Evolutionary conservation across 2,329 filamentous ascomycete species (phyloP), one percentile per base, ranked within the genome.

Genomic region (Phialophora expanda): DNA sequence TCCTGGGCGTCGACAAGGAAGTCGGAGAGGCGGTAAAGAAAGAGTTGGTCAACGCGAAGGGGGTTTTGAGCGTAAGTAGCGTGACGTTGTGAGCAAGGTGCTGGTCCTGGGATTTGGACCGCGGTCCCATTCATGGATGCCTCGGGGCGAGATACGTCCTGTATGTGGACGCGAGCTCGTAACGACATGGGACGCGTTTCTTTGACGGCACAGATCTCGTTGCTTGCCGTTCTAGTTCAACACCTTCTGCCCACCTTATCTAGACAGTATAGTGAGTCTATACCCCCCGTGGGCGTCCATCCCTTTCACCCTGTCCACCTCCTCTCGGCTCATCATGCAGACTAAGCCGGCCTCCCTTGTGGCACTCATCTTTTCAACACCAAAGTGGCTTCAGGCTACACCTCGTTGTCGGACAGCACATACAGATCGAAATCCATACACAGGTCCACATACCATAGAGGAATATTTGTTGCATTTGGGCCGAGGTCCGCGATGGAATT

Each of bases 1-100:
- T 94, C 72, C 72, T 94, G 58, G 90, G 91, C 0, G 87, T 94
- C 9, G 88, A 90, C 73, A 85, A 86, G 2, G 81, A 83, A 3
- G 87, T 93, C 20, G 84, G 83, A 0, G 83, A 84, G 61, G 83
- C 86, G 63, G 82, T 86, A 14, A 78, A 82, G 34, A 78, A 80
- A 72, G 78, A 79, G 32, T 72, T 87, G 69, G 79, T 85, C 59
- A 78, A 76, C 6, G 77, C 78, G 11, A 79, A 84, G 46, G 85
- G 84, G 0, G 81, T 86, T 14, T 72, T 86, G 69, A 84, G 83
- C 74, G 84, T 82, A 1, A 82, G 78, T 70, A 78, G 83, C 67
- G 81, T 87, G 34, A 81, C 77, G 46, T 74, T 86, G 38, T 83
- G 44, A 68, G n/a, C 14, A 50, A 24, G 2, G 24, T 34, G 11